Base-by-base conservation (phyloP, 495 filamentous ascomycete species). In the Monascus purpureus region DNA sequence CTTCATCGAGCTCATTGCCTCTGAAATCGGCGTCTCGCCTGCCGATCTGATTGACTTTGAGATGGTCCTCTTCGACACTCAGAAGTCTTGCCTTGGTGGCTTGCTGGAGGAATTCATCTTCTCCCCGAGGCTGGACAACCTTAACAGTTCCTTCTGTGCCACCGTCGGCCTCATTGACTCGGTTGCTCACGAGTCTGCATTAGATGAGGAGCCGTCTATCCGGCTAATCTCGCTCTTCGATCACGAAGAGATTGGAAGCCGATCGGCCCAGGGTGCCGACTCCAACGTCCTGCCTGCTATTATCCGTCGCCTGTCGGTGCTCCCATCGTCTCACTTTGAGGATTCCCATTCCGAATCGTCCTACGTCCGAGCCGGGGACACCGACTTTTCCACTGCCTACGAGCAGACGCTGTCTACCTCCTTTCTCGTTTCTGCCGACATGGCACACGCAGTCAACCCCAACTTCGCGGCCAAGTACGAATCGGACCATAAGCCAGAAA, bases 391-490 rank as follows among this genome's bases (percentile, higher is more conserved):
- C 6, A 93, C 87, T 8, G 85, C 87, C 19, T 94, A 88, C 46
- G 90, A 96, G 56, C 85, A 96, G 61, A 88, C 82, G 9, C 71
- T 94, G 28, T 68, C 82, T 15, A 81, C 77, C n/a, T 93, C 83
- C 2, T 93, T 99, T 65, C 71, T 99, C 25, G 67, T 96, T 39
- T 94, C 87, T 6, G 92, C 92, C 24, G 90, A 99, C 52, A 95
- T 96, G 87, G 86, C 92, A 2, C 90, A 99, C 58, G 75, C 75
- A 2, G 75, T 96, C 11, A 79, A 99, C 53, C 90, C 90, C 22
- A 99, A 99, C 61, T 96, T 93, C 56, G 60, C 75, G 1, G 68
- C 54, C 38, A 96, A 96, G 59, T 93, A 96, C 55, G 90, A 99
- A 61, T 52, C 71, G 23, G 77, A 81, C 39, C 90, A 96, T 58